Base-by-base conservation (phyloP, 306 rosid genomes). In the Vigna radiata region DNA sequence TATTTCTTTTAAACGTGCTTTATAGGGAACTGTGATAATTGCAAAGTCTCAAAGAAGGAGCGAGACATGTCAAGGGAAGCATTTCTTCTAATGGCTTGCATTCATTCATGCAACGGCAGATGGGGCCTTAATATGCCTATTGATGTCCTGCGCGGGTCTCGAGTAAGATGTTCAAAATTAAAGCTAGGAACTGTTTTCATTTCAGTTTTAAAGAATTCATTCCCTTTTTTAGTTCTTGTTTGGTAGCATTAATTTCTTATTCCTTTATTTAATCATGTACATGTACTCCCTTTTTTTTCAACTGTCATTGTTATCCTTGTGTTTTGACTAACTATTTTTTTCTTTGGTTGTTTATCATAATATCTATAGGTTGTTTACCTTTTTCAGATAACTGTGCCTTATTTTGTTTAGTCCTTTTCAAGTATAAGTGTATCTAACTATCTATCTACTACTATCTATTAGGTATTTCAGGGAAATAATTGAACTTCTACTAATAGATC, bases 111-210 rank as follows among this genome's bases (percentile, higher is more conserved):
- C 83, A 25, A 77, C 70, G 87, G 90, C 0, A 87, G 56, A 49
- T 89, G 97, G 97, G 98, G 97, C 73, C 81, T 93, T 81, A 93
- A 86, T 77, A 91, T 93, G 93, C 92, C 92, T 44, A 79, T 90
- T 75, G 98, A 93, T 84, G 67, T 93, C 76, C 86, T 93, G 75
- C 96, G 97, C 1, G 98, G 98, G 50, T 93, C 98, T 74, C 91
- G 93, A 72, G 97, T 93, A 84, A 89, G 96, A 78, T 80, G 33
- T 79, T 83, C 54, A 66, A 73, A 31, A 61, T 67, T 46, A 36
- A 60, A 75, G 67, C 44, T 36, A 25, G 39, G 62, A 73, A 67
- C 54, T 41, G 27, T 59, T 75, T 61, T 41, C 53, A 21, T 71
- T 36, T 49, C 29, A 43, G 19, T 17, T 78, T 52, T 43, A 79